Conservation (phyloP, 148 eudicot genomes). For the Fagopyrum esculentum region DNA sequence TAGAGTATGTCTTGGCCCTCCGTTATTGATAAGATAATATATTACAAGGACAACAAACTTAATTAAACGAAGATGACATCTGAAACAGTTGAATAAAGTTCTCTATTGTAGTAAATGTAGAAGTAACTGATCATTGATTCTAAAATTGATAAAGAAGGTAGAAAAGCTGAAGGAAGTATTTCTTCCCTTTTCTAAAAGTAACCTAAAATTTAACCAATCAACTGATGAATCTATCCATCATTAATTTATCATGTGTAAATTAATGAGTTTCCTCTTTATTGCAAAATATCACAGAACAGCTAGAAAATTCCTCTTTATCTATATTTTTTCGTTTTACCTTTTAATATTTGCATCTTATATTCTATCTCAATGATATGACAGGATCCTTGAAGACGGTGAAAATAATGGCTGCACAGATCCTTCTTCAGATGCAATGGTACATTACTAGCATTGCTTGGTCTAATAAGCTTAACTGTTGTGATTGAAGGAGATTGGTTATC, state of each 20-base stretch:
- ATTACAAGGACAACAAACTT: background rate
- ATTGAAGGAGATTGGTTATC: background rate
- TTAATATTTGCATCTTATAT: background rate
- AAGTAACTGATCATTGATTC: background rate
- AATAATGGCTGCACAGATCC: conserved; percentile 17
- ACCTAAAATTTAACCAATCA: background rate
- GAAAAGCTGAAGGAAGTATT: background rate
- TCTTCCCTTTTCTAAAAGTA: background rate
- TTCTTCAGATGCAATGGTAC: conserved; percentile 27
- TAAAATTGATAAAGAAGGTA: background rate
- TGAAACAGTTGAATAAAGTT: background rate
- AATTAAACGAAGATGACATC: background rate
- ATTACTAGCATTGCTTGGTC: background rate
- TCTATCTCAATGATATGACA: conserved; percentile 16
- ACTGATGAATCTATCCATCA: background rate
- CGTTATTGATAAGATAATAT: background rate
- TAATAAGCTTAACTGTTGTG: background rate
- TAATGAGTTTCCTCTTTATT: background rate
- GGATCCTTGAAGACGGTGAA: conserved; percentile 19
- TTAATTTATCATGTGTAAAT: background rate
- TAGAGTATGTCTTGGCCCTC: background rate
- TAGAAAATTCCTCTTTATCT: background rate
- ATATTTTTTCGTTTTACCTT: background rate
- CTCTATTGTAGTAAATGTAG: background rate
- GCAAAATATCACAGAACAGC: background rate